These are phyloP conservation scores for Diaporthe longicolla DNA, from an alignment of 2,329 filamentous ascomycete species.

Conservation along the genomic window DNA sequence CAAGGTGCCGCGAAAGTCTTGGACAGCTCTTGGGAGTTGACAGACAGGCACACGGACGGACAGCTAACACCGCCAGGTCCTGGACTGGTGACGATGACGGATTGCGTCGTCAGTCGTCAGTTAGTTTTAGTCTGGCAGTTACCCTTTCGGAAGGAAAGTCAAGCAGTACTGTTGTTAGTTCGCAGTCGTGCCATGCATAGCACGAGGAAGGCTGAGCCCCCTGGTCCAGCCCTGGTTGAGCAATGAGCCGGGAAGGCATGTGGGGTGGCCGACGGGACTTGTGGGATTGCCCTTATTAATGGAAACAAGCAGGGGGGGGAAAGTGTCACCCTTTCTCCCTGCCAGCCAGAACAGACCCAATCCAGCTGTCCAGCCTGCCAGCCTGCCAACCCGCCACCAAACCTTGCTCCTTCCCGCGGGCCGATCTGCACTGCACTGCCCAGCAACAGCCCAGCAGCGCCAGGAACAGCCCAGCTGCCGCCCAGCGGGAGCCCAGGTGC, in stretches of 20 bases:
- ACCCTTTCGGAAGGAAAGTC: not conserved
- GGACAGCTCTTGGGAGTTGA: not conserved
- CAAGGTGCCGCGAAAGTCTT: constrained; percentile 10
- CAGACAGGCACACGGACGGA: too few relatives aligned
- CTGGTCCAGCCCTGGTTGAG: too few relatives aligned
- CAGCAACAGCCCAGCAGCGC: not conserved
- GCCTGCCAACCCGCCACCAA: not conserved
- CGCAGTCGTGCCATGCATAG: not conserved
- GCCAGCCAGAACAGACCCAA: not conserved
- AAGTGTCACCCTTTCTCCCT: not conserved
- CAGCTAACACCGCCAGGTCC: not conserved
- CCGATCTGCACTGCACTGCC: constrained; percentile 28
- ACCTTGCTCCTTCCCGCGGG: not conserved
- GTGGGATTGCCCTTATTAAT: constrained; percentile 10
- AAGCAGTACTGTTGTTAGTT: not conserved
- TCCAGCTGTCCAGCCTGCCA: not conserved
- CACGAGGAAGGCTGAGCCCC: constrained; percentile 26
- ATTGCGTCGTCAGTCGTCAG: constrained; percentile 24
- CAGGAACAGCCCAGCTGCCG: not conserved
- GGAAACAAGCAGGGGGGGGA: not conserved
- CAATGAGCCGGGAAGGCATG: constrained; percentile 1
- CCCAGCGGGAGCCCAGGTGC: constrained; percentile 1
- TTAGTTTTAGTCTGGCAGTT: not conserved
- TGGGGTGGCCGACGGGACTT: constrained; percentile 19
- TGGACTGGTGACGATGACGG: constrained; percentile 7